Conservation (phyloP, 176 grass and related monocot genomes). For the Metroxylon sagu region DNA sequence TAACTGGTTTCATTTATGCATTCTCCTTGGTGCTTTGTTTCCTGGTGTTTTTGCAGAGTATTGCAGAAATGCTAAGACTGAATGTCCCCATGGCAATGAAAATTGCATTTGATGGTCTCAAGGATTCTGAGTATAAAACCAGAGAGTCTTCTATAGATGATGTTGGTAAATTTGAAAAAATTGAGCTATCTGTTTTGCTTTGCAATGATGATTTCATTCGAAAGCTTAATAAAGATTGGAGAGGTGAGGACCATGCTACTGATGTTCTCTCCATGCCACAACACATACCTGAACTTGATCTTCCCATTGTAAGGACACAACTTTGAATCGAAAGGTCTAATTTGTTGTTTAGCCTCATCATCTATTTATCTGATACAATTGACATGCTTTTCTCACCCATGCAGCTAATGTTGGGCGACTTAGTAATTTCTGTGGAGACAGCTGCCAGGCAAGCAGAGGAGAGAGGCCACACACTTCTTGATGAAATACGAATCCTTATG, state of each 20-base stretch:
- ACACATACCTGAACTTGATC: constrained; percentile 53
- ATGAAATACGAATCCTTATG: constrained; percentile 77
- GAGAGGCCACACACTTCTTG: constrained; percentile 77
- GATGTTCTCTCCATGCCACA: constrained; percentile 75
- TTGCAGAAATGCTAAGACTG: constrained; percentile 76
- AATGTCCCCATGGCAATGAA: constrained; percentile 93
- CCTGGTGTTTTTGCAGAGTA: constrained; percentile 45
- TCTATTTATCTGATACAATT: constrained; percentile 13
- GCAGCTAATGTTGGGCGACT: constrained; percentile 80
- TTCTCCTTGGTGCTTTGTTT: neutral
- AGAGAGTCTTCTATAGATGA: constrained; percentile 64
- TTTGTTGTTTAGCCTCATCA: constrained; percentile 7
- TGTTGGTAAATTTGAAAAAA: constrained; percentile 67
- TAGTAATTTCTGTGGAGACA: constrained; percentile 89
- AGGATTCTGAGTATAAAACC: constrained; percentile 64
- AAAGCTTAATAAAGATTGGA: constrained; percentile 72
- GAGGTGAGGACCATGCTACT: constrained; percentile 42
- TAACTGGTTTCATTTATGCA: too few species aligned
- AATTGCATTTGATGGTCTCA: constrained; percentile 78
- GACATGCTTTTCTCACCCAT: constrained; percentile 18
- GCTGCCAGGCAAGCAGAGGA: constrained; percentile 87
- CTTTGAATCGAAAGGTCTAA: constrained; percentile 14
- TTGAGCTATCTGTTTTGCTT: constrained; percentile 68
- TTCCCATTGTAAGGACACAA: constrained; percentile 63
- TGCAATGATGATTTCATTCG: constrained; percentile 64